Percentiles rank a stretch among this genome's conserved stretches.
Conservation (phyloP, 1,139 yeast genomes). For the Protomyces macrosporus region DNA sequence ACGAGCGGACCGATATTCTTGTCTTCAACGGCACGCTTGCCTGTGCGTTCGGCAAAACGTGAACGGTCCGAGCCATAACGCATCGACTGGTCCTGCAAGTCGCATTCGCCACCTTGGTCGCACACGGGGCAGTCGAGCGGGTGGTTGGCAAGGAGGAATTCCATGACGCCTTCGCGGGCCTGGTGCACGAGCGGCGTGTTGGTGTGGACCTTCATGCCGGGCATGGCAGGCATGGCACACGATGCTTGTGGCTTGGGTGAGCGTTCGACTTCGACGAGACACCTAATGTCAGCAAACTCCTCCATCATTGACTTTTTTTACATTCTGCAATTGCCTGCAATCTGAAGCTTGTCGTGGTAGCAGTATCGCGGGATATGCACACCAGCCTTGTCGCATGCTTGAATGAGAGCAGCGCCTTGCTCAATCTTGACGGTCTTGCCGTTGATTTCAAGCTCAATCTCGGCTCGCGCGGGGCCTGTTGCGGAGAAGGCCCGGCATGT, state of each 20-base stretch:
- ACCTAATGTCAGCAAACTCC: slow-evolving; percentile 34
- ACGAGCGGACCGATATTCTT: slow-evolving; percentile 86
- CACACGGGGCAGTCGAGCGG: slow-evolving; percentile 91
- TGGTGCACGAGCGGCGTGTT: slow-evolving; percentile 72
- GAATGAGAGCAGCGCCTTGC: slow-evolving; percentile 83
- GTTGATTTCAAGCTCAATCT: slow-evolving; percentile 71
- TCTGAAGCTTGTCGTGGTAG: slow-evolving; percentile 83
- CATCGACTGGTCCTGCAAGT: slow-evolving; percentile 79
- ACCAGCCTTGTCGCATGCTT: slow-evolving; percentile 90
- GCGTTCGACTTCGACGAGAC: slow-evolving; percentile 82
- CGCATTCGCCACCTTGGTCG: slow-evolving; percentile 95
- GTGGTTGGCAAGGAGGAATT: slow-evolving; percentile 81
- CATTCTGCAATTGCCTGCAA: slow-evolving; percentile 96
- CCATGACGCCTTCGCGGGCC: slow-evolving; percentile 88
- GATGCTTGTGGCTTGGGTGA: slow-evolving; percentile 89
- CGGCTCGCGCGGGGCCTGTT: slow-evolving; percentile 42
- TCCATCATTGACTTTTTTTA: not conserved
- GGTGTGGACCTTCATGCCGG: slow-evolving; percentile 84
- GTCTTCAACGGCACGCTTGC: slow-evolving; percentile 87
- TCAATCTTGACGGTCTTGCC: slow-evolving; percentile 72
- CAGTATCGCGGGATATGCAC: slow-evolving; percentile 84
- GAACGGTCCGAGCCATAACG: slow-evolving; percentile 86
- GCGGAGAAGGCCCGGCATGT: slow-evolving; percentile 35
- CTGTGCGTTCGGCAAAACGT: slow-evolving; percentile 71
- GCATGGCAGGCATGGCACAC: slow-evolving; percentile 85